A percentile compares a stretch with the other conserved stretches of the same genome.
Conservation (phyloP, 2,329 filamentous ascomycete species). For the Aspergillus costaricaensis region DNA sequence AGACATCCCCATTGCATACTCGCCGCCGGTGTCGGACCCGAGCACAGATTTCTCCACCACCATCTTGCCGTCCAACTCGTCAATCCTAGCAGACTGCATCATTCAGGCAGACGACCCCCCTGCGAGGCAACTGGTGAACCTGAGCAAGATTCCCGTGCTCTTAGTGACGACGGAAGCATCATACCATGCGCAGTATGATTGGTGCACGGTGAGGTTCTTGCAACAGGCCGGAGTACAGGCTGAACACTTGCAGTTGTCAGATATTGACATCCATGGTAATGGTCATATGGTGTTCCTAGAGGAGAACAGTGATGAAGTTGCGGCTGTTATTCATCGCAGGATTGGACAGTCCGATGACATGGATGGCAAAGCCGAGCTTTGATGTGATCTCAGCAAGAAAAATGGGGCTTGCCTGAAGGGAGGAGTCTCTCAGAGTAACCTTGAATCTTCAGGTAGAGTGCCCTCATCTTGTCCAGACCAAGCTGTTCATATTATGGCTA, state of each 20-base stretch:
- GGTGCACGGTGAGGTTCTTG: conserved; percentile 56
- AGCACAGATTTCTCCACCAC: conserved; percentile 16
- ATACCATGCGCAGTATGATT: conserved; percentile 58
- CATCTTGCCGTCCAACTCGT: conserved; percentile 16
- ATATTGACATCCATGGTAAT: conserved; percentile 54
- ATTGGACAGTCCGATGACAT: background rate
- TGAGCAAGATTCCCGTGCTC: conserved; percentile 52
- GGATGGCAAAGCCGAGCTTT: background rate
- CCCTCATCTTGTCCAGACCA: too few relatives aligned
- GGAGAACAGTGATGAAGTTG: conserved; percentile 27
- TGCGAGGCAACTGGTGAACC: conserved; percentile 50
- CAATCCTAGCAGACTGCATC: conserved; percentile 33
- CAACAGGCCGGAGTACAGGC: conserved; percentile 53
- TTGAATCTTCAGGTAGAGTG: too few relatives aligned
- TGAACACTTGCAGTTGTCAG: conserved; percentile 49
- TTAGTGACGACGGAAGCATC: conserved; percentile 57
- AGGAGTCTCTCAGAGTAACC: too few relatives aligned
- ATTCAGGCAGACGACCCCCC: conserved; percentile 37
- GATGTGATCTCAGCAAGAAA: background rate
- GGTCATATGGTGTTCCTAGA: conserved; percentile 51
- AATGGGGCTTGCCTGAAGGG: too few relatives aligned
- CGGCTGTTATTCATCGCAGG: conserved; percentile 14
- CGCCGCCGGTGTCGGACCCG: conserved; percentile 14
- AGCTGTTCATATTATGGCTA: too few relatives aligned
- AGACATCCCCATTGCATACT: conserved; percentile 21